These are phyloP conservation scores for Marasmius tenuissimus DNA, from an alignment of 1,284 basidiomycete species.

Conservation along the genomic window DNA sequence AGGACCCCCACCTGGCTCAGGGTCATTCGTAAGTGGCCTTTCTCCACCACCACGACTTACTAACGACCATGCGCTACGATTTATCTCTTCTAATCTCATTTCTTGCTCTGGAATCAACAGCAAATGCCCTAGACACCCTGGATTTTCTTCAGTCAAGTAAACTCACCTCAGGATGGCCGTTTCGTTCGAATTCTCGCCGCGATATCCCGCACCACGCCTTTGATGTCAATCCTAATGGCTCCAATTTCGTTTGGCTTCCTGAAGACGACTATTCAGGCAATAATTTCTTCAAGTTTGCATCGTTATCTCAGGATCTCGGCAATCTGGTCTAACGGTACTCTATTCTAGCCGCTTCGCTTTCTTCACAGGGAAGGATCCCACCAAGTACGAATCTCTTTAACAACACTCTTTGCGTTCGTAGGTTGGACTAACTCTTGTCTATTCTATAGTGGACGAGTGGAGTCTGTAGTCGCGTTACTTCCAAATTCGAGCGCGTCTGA, in stretches of 20 bases:
- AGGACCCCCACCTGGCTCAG: background rate
- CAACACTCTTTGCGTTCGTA: conserved; percentile 1
- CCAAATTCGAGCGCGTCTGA: conserved; percentile 7
- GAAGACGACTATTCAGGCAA: conserved; percentile 54
- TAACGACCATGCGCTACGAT: conserved; percentile 10
- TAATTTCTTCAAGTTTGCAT: conserved; percentile 54
- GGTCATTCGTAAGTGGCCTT: background rate
- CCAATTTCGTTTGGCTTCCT: conserved; percentile 54
- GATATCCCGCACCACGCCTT: conserved; percentile 12
- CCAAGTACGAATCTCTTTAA: conserved; percentile 45
- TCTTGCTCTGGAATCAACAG: background rate
- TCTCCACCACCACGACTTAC: conserved; percentile 1
- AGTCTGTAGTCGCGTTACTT: conserved; percentile 38
- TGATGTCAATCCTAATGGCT: conserved; percentile 38
- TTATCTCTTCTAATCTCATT: background rate
- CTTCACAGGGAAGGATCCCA: conserved; percentile 62
- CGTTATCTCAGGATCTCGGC: background rate
- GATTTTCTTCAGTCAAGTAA: background rate
- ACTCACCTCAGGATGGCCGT: background rate
- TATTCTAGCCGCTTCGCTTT: conserved; percentile 53
- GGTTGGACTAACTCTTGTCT: conserved; percentile 12
- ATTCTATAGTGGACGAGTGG: conserved; percentile 54
- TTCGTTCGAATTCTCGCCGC: background rate
- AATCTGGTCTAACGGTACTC: background rate
- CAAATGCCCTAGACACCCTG: background rate